Evolutionary conservation across 306 rosid species (phyloP).

Genomic region (Lathyrus sativus): DNA sequence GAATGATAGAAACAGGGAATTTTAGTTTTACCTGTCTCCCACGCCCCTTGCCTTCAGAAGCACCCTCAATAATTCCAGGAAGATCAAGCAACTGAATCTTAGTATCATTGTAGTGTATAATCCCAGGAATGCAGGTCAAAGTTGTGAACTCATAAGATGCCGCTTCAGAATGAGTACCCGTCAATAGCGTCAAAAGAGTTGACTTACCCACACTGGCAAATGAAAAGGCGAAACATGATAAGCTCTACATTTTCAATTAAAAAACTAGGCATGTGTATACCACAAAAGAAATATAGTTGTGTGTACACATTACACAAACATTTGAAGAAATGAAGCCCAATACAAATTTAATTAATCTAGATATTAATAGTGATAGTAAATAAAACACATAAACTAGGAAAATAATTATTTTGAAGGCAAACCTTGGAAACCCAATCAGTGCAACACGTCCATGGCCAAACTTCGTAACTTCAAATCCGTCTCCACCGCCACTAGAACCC

Average conservation of each 20-base stretch:
- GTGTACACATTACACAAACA: no score
- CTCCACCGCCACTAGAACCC: constrained; percentile 99
- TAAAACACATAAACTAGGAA: constrained; percentile 26
- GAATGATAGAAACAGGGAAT: constrained; percentile 32
- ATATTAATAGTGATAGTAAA: background rate
- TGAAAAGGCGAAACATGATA: constrained; percentile 25
- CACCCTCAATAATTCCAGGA: constrained; percentile 99
- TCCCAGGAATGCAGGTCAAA: constrained; percentile 96
- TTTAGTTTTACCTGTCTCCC: constrained; percentile 84
- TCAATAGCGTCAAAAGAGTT: constrained; percentile 92
- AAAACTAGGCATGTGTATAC: background rate
- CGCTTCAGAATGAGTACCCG: constrained; percentile 97
- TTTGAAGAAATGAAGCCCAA: constrained; percentile 7
- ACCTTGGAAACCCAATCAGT: constrained; percentile 98
- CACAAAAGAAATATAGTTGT: background rate
- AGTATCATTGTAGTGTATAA: constrained; percentile 93
- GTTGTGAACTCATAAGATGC: constrained; percentile 99
- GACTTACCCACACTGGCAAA: constrained; percentile 94
- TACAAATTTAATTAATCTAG: constrained; percentile 4
- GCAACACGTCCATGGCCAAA: constrained; percentile 99
- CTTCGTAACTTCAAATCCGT: constrained; percentile 98
- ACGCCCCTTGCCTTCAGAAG: constrained; percentile 99
- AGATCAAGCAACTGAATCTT: constrained; percentile 98
- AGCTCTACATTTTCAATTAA: constrained; percentile 3
- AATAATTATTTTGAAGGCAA: constrained; percentile 18